Evolutionary conservation across 345 rosid genomes (phyloP).

Genomic region (Camelina sativa): DNA sequence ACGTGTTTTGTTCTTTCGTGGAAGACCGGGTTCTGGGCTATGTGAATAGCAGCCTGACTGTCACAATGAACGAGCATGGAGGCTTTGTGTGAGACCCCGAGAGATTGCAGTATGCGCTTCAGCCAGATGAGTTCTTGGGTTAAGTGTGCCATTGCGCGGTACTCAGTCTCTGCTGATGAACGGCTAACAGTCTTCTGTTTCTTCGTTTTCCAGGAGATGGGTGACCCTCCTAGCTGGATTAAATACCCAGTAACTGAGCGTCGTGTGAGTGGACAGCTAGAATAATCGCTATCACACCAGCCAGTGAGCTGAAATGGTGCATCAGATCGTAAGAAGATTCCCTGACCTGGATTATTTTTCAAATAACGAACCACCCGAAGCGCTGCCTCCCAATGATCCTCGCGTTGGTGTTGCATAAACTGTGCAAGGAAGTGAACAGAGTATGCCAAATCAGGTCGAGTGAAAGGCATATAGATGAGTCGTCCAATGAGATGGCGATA

Average conservation of each 20-base stretch:
- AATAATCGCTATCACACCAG: neutral
- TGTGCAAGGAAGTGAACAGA: neutral
- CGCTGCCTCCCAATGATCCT: neutral
- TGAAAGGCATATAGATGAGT: fast-evolving
- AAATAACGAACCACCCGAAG: fast-evolving
- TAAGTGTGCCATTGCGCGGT: fast-evolving
- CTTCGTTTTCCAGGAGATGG: neutral
- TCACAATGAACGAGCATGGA: no score
- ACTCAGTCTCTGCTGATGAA: neutral
- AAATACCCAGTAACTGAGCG: fast-evolving
- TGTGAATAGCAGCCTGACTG: no score
- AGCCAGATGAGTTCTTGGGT: neutral
- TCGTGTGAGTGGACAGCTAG: fast-evolving
- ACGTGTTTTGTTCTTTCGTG: no score
- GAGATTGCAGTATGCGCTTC: neutral
- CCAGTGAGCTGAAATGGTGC: fast-evolving
- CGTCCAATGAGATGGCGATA: fast-evolving
- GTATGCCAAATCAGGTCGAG: neutral
- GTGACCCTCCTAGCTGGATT: neutral
- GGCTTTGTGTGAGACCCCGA: no score
- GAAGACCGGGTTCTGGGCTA: no score
- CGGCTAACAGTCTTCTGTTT: neutral
- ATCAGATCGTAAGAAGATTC: fast-evolving
- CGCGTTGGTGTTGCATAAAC: neutral
- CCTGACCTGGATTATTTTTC: neutral